phyloP scores from a whole-genome alignment of 2,329 filamentous ascomycete species.

The Dactylonectria macrodidyma region DNA sequence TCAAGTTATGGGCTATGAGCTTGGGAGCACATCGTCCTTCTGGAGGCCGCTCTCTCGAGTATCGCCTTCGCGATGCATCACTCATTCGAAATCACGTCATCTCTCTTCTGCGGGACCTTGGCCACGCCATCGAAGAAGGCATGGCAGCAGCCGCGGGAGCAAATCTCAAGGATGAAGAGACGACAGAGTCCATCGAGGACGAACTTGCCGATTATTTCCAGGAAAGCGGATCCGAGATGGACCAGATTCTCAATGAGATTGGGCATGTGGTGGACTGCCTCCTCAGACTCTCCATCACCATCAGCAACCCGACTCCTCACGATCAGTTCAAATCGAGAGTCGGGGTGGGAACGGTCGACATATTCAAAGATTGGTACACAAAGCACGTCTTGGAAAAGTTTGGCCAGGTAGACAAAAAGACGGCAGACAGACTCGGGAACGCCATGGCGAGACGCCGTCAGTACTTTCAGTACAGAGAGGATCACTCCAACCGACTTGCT shows the following conservation, averaged over 20 bases:
- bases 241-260: not conserved
- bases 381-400: not conserved
- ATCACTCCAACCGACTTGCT: constrained; percentile 9
- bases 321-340: constrained; percentile 21
- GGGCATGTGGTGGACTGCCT: constrained; percentile 17
- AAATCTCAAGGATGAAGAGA: not conserved
- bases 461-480: constrained; percentile 23
- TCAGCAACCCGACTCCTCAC: constrained; percentile 21
- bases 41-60: constrained; percentile 40
- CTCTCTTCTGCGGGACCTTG: constrained; percentile 19
- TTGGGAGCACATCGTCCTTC: constrained; percentile 36
- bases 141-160: not conserved
- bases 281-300: constrained; percentile 23
- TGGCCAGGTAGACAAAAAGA: not conserved
- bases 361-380: not conserved
- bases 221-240: not conserved
- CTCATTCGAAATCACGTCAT: constrained; percentile 31
- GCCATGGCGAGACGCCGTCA: constrained; percentile 15
- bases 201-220: not conserved
- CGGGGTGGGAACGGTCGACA: not conserved
- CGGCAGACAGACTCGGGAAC: not conserved
- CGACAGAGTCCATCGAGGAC: not conserved
- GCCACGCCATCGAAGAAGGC: constrained; percentile 6
- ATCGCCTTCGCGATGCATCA: constrained; percentile 41
- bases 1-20: constrained; percentile 40